These are phyloP conservation scores for Hypoxylon sp. DNA, from an alignment of 2,329 filamentous ascomycete genomes.

Conservation along the genomic window DNA sequence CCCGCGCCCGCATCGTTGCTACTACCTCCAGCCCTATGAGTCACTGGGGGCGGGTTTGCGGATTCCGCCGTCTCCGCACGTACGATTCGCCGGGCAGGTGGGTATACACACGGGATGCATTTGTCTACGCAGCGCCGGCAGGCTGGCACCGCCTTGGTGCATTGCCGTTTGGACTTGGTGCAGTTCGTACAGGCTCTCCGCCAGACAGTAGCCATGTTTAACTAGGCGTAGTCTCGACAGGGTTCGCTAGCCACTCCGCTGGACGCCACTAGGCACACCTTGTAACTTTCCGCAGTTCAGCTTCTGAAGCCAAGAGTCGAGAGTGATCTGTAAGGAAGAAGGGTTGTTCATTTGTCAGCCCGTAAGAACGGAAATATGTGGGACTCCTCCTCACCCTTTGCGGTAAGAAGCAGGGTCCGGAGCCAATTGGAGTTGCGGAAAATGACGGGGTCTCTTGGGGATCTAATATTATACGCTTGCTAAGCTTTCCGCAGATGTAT, in stretches of 20 bases:
- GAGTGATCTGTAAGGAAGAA: neutral
- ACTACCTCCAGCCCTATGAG: neutral
- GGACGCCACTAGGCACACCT: neutral
- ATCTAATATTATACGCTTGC: neutral
- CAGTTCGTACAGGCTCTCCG: constrained; percentile 57
- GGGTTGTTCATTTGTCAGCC: constrained; percentile 34
- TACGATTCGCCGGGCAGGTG: constrained; percentile 38
- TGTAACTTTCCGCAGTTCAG: constrained; percentile 6
- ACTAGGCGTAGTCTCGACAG: neutral
- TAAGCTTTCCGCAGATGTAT: neutral
- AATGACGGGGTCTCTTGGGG: constrained; percentile 8
- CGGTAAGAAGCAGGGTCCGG: constrained; percentile 8
- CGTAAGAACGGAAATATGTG: constrained; percentile 43
- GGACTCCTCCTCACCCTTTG: constrained; percentile 5
- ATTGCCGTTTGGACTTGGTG: constrained; percentile 57
- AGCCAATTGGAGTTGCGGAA: constrained; percentile 39
- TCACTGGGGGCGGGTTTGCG: constrained; percentile 15
- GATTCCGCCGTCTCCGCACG: constrained; percentile 13
- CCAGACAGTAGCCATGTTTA: constrained; percentile 39
- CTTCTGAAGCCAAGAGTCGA: constrained; percentile 2
- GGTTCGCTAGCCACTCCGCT: neutral
- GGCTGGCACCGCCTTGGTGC: constrained; percentile 54
- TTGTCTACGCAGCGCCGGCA: constrained; percentile 54
- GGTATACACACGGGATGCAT: constrained; percentile 46
- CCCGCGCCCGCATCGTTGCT: constrained; percentile 1